Conservation (phyloP, 805 yeast species). For the Candida taoyuanica region DNA sequence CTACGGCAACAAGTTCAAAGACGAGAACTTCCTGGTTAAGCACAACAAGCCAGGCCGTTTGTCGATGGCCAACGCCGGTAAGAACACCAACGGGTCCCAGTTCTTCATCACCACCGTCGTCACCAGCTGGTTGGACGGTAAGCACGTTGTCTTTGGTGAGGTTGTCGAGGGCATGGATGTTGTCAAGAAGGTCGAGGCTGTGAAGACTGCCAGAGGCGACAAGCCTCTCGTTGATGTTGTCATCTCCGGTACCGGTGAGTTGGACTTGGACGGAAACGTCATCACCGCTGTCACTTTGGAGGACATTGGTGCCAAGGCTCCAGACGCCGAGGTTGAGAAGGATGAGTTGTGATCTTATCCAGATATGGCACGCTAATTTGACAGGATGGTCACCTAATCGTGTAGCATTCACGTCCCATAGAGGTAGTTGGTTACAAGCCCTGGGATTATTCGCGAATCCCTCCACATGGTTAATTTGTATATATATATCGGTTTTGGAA, state of each 20-base stretch:
- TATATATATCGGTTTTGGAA: no score
- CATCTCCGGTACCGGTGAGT: conserved; percentile 69
- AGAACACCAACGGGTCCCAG: conserved; percentile 85
- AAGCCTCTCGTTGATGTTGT: conserved; percentile 62
- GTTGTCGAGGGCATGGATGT: conserved; percentile 86
- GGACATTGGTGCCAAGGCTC: conserved; percentile 12
- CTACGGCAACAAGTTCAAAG: conserved; percentile 62
- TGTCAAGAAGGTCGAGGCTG: conserved; percentile 66
- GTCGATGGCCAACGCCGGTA: conserved; percentile 81
- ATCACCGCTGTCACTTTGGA: conserved; percentile 21
- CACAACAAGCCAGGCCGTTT: conserved; percentile 66
- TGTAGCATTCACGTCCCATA: no score
- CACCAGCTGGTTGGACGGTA: conserved; percentile 89
- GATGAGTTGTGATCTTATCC: conserved; percentile 31
- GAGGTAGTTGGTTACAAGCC: no score
- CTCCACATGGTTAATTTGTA: background rate
- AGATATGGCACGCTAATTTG: background rate
- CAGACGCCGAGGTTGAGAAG: conserved; percentile 17
- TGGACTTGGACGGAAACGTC: conserved; percentile 34
- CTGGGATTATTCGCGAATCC: no score
- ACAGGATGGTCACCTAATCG: background rate
- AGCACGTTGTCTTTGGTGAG: conserved; percentile 95
- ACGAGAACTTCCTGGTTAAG: conserved; percentile 63
- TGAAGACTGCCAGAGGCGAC: conserved; percentile 67
- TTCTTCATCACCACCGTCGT: conserved; percentile 91